Percentiles rank a stretch among this genome's conserved stretches.
Conservation (phyloP, 2,329 filamentous ascomycete species). For the Colletotrichum limetticola region DNA sequence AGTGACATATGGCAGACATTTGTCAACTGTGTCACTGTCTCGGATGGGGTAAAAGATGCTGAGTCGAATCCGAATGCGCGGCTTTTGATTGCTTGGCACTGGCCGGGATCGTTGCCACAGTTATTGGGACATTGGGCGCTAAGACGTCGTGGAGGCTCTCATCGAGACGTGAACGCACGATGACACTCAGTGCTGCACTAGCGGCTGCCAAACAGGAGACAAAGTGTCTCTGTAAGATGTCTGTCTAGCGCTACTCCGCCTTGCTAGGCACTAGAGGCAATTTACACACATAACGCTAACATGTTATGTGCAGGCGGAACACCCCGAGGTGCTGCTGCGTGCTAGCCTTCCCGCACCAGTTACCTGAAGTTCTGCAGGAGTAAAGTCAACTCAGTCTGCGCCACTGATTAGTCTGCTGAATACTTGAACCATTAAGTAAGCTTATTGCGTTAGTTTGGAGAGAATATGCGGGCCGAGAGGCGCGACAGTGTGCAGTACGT, state of each 20-base stretch:
- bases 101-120: neutral
- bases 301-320: constrained; percentile 16
- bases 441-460: neutral
- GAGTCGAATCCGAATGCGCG: constrained; percentile 9
- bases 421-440: neutral
- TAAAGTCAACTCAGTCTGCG: constrained; percentile 7
- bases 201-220: neutral
- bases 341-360: constrained; percentile 11
- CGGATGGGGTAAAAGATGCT: neutral
- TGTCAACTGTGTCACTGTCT: constrained; percentile 14
- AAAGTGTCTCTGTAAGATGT: neutral
- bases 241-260: neutral
- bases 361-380: constrained; percentile 10
- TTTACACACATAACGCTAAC: neutral
- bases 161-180: neutral
- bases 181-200: constrained; percentile 16
- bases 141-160: neutral
- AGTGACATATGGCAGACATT: constrained; percentile 21
- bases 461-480: neutral
- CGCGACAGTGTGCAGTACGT: neutral
- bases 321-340: constrained; percentile 12
- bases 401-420: neutral
- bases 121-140: neutral
- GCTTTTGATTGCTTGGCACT: neutral
- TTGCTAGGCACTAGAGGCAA: neutral